These are phyloP conservation scores for Chlorella sp. DNA, from an alignment of 139 green algal species.

Conservation along the genomic window DNA sequence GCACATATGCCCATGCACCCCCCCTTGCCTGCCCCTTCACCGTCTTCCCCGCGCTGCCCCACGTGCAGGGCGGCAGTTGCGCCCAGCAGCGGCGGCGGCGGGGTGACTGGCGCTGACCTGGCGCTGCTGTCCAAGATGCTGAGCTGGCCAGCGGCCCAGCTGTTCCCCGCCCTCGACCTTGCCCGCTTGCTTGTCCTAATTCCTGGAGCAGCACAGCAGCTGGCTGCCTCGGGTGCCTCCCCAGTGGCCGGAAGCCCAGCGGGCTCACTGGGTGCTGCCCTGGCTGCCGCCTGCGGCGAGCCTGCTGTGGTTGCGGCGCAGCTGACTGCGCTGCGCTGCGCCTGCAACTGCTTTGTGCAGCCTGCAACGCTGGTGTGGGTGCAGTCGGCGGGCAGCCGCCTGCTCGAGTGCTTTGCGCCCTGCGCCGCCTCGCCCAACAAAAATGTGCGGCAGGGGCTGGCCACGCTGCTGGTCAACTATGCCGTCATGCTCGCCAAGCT, in stretches of 20 bases:
- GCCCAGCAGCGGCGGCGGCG: neutral
- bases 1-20: neutral
- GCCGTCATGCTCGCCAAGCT: slow-evolving; percentile 47
- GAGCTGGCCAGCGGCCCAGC: slow-evolving; percentile 64
- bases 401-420: slow-evolving; percentile 61
- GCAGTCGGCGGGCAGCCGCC: slow-evolving; percentile 11
- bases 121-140: slow-evolving; percentile 63
- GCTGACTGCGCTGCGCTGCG: slow-evolving; percentile 69
- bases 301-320: slow-evolving; percentile 51
- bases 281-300: slow-evolving; percentile 37
- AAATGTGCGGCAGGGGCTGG: slow-evolving; percentile 64
- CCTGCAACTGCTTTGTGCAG: slow-evolving; percentile 68
- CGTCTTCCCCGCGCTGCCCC: neutral
- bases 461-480: slow-evolving; percentile 77
- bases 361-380: slow-evolving; percentile 46
- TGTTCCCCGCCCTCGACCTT: slow-evolving; percentile 85
- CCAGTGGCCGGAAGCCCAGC: neutral
- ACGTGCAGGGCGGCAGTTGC: slow-evolving; percentile 17
- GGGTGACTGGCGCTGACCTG: slow-evolving; percentile 23
- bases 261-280: slow-evolving; percentile 49
- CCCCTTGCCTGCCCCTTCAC: too few species aligned
- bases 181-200: slow-evolving; percentile 67
- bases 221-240: slow-evolving; percentile 38
- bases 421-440: slow-evolving; percentile 47
- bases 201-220: slow-evolving; percentile 24